Evolutionary conservation across 2,329 filamentous ascomycete genomes (phyloP), one percentile per base, ranked within the genome.

Genomic region (Kalmusia sp.): DNA sequence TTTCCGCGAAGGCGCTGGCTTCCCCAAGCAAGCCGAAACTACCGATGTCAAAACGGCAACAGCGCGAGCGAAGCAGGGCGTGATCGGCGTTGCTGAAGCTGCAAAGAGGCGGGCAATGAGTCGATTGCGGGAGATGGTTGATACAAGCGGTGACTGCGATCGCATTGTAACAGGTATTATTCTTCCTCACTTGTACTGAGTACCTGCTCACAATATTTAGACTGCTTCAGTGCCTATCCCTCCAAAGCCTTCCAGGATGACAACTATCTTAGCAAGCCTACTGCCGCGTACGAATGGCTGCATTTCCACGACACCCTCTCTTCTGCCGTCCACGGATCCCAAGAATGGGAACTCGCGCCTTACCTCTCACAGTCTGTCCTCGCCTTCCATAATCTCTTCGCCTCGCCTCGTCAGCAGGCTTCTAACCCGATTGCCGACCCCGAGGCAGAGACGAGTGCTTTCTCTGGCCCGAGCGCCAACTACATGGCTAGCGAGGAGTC

Each of bases 191-290:
- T 6, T 1, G 12, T n/a, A 6, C 9, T 9, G 19, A 12, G 15
- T 25, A 2, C 22, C 19, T 40, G 19, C 64, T 69, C 44, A 66
- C 51, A 49, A 14, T 8, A 6, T 21, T 9, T 51, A 15, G 90
- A 98, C 57, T 88, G 96, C 64, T 96, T 97, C 68, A 82, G 89
- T 19, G 84, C 90, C 61, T 99, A 96, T 72, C 92, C 93, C 0
- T 87, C 86, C 35, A 90, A 92, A 63, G 87, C 92, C 17, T 99
- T 90, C 75, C 96, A 97, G 77, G 95, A 99, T 71, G 95, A 99
- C 73, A 89, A 88, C 1, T 89, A 91, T 62, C 86, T 99, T 27
- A 90, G 88, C 28, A 99, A 99, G 70, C 96, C 96, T 0, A 87
- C 89, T 61, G 79, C 84, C 1, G 91, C 91, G 0, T 96, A 96